Base-by-base conservation (phyloP, 2,329 filamentous ascomycete species). In the Botrytis cinerea region DNA sequence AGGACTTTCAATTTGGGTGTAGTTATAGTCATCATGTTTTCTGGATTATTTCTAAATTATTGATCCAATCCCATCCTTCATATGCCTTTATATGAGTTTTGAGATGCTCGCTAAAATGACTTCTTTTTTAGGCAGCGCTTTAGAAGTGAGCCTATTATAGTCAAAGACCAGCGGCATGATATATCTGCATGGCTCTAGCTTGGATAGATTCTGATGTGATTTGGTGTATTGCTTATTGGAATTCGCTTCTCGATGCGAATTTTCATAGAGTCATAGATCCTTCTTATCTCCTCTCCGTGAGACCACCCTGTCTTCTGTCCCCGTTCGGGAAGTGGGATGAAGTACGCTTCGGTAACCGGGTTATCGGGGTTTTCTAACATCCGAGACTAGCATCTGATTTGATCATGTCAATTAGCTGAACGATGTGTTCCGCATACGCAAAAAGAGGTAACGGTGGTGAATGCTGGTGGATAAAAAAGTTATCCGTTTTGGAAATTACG, bases 1-100 rank as follows among this genome's bases (percentile, higher is more conserved):
- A 83, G 79, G 40, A 83, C 71, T 60, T 74, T 75, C 40, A 75
- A 43, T 40, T 54, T 62, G 20, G 59, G 69, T 40, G 32, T 35
- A 28, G 59, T 38, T 9, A 32, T 38, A 38, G 28, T 1, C 8
- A 67, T n/a, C 63, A 35, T 35, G 38, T 67, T 7, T 51, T n/a
- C 5, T 5, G 6, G 12, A 14, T 16, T 38, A 9, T 2, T 1
- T 51, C 25, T 22, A 22, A n/a, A 22, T n/a, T 35, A 4, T n/a
- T 38, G 4, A 7, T 38, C 8, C 10, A 4, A 38, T 18, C 22
- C 6, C 7, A 67, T 10, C 0, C 25, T 51, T 25, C 28, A 14
- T 16, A 18, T 16, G n/a, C 7, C 12, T 16, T 40, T 40, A 40
- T n/a, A 62, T 62, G 7, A n/a, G 9, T 16, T 40, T 25, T 22